Evolutionary conservation across 176 grass and related monocot species (phyloP), one percentile per base, ranked within the genome.

Genomic region (Oryza punctata): DNA sequence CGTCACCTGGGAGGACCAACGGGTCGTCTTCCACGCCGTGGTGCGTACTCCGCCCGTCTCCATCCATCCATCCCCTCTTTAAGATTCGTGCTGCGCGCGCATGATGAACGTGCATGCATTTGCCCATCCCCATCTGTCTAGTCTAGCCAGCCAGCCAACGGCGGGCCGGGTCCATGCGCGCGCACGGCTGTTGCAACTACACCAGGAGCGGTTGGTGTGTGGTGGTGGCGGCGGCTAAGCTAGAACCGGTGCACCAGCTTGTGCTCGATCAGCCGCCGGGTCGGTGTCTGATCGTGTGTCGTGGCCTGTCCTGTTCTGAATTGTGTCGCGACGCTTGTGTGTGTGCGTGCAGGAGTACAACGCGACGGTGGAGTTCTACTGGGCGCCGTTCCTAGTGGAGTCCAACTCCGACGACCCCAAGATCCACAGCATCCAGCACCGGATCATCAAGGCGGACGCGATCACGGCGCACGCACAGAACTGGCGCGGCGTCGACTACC

Each of bases 361-460:
- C 54, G 94, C 91, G 41, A 91, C 91, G 81, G 85, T 97, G 21
- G 91, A 93, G 81, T 97, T 97, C 89, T 97, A 97, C 91, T 94
- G 94, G 94, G 82, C 94, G 37, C 94, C 94, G 29, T 97, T 94
- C 85, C 88, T 97, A 52, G 91, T 97, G 75, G 94, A 97, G 65
- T 94, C 91, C 6, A 94, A 97, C 91, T 89, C 89, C 0, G 91
- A 96, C 85, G 75, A 87, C 76, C 94, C 91, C 10, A 89, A 87
- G 74, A 87, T 95, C 82, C 88, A 92, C 86, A 92, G 90, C 85
- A 92, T 92, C 76, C 86, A 73, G 83, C 44, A 91, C 76, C 86
- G 92, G 84, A 89, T 94, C 87, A 89, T 94, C 86, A 72, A 85
- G 61, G 75, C 87, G 1, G 84, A 87, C n/a, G 18, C 77, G 19